Base-by-base conservation (phyloP, 2,329 filamentous ascomycete genomes). In the Neodidymelliopsis sp. region DNA sequence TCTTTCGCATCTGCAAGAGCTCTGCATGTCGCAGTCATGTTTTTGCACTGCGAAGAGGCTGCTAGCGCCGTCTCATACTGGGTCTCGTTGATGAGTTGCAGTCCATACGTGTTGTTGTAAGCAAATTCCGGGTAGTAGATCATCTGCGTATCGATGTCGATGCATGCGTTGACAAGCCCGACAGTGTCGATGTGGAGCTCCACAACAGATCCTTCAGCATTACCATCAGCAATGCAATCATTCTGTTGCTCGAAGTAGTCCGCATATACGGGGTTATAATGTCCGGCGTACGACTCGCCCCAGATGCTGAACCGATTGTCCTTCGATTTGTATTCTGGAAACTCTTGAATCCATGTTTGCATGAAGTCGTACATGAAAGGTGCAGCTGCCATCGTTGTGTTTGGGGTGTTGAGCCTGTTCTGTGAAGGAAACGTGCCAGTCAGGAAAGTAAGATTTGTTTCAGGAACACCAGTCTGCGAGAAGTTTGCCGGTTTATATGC, bases 41-140 rank as follows among this genome's bases (percentile, higher is more conserved):
- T 27, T 13, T 42, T 42, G 16, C 39, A 42, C 6, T 42, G 29
- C 4, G 39, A 23, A 8, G 29, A 34, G 16, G 39, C 39, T 34
- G 29, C 16, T 11, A 25, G 23, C 10, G 39, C 39, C 9, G 23
- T 13, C 4, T 34, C 23, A 10, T 42, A 34, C 9, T 42, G 39
- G 6, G 39, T 42, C 20, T 73, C 69, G 51, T 76, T 76, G 56
- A 81, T 75, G 2, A 75, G 65, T 41, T 78, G 59, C 16, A 84
- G 69, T 13, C 75, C 77, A 53, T 84, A 84, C 6, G 81, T 82
- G 49, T 84, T 84, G 65, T 83, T 80, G 62, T 76, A 78, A 0
- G 81, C 75, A 39, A 81, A 77, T 2, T 74, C 56, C 2, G 77
- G 73, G 52, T 79, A 81, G 16, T 69, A 72, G 2, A 74, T 72